Evolutionary conservation across 352 stramenopile genomes (phyloP).

Genomic region (Globisporangium lucens): DNA sequence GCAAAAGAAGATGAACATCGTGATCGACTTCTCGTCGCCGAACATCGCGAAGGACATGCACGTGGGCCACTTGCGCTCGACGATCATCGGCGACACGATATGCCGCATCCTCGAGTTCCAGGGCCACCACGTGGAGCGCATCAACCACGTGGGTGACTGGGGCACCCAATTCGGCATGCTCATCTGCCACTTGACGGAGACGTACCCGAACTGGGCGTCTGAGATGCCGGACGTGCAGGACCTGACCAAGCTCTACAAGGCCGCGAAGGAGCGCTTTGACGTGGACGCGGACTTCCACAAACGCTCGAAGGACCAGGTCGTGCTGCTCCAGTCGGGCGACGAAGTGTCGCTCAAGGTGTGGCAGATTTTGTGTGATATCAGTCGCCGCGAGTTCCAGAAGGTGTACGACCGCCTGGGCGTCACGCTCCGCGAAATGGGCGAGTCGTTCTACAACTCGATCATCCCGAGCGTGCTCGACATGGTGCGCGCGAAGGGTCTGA

Average conservation of each 20-base stretch:
- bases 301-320: slow-evolving; percentile 95
- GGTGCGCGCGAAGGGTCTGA: slow-evolving; percentile 88
- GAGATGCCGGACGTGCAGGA: slow-evolving; percentile 96
- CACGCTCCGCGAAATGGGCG: slow-evolving; percentile 73
- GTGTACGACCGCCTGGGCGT: slow-evolving; percentile 82
- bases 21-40: slow-evolving; percentile 83
- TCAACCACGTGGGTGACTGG: slow-evolving; percentile 88
- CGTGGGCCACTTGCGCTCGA: slow-evolving; percentile 89
- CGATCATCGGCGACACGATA: slow-evolving; percentile 88
- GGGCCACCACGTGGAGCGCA: slow-evolving; percentile 71
- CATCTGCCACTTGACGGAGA: slow-evolving; percentile 98
- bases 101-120: slow-evolving; percentile 87
- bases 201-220: slow-evolving; percentile 92
- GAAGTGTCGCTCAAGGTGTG: slow-evolving; percentile 79
- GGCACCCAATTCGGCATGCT: slow-evolving; percentile 99
- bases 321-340: slow-evolving; percentile 95
- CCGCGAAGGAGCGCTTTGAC: slow-evolving; percentile 96
- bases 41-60: slow-evolving; percentile 91
- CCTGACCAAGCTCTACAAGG: slow-evolving; percentile 90
- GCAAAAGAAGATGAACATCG: slow-evolving; percentile 66
- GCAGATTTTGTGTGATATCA: slow-evolving; percentile 81
- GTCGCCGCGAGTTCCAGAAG: slow-evolving; percentile 82
- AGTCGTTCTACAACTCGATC: slow-evolving; percentile 88
- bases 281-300: slow-evolving; percentile 96
- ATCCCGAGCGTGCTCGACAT: slow-evolving; percentile 84